Evolutionary conservation across 371 early-diverging fungal genomes (phyloP), one percentile per base, ranked within the genome.

Genomic region (Basidiobolus meristosporus): DNA sequence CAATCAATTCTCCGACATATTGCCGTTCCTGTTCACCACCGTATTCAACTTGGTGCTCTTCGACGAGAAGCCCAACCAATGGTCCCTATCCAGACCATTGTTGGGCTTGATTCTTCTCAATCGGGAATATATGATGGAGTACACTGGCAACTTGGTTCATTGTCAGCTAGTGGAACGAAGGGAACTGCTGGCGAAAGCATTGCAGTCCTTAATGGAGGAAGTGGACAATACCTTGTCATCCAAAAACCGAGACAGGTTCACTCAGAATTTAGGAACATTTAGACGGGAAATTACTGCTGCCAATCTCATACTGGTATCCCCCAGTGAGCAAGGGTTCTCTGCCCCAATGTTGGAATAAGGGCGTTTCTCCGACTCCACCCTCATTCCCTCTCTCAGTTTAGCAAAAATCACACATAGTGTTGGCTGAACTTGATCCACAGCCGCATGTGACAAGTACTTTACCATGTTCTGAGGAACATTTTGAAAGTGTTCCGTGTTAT

Each of bases 81-180:
- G 90, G 89, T 62, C 79, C 12, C 56, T 88, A 31, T 75, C 82
- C 16, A 61, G 89, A 33, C 83, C 91, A 4, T 53, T 90, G 41
- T 67, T 85, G 45, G 70, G 74, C 2, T 52, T 90, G 32, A 72
- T 86, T 34, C 48, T 82, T 33, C 51, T 89, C 41, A 74, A 79
- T 49, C 63, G 26, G 26, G 66, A 44, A 77, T 77, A 70, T 53
- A 68, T 73, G 34, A 48, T 72, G 21, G 68, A 68, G 47, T 82
- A 81, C 49, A 76, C 69, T 0, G 45, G 46, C 21, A 64, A 62
- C 16, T 59, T 89, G 16, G 68, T 82, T 20, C 60, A 71, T 45
- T 62, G 57, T 26, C 90, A 89, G 55, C 52, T 82, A 10, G 63
- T 68, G 2, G 26, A 26, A 9, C 3, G 26, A 9, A 26, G 26